Percentiles rank a stretch among this genome's conserved stretches.
These are phyloP conservation scores for Epichloe coenophiala DNA, from an alignment of 2,329 filamentous ascomycete species.

Conservation along the genomic window DNA sequence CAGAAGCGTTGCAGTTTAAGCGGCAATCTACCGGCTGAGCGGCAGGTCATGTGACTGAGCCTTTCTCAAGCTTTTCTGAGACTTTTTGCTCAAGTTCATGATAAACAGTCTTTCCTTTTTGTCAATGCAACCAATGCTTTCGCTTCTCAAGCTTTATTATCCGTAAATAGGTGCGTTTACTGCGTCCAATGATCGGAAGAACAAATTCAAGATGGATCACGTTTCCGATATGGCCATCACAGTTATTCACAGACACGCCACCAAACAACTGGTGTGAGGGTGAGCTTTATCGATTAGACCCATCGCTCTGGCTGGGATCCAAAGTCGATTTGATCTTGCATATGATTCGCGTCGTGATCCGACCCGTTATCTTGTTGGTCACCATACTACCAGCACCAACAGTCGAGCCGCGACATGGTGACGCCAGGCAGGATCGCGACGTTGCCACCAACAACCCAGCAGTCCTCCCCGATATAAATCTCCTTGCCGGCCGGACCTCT, in stretches of 20 bases:
- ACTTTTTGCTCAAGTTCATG: too few relatives aligned
- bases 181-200: too few relatives aligned
- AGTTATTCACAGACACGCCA: too few relatives aligned
- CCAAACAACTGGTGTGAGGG: background rate
- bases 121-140: too few relatives aligned
- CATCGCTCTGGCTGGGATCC: background rate
- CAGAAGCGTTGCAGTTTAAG: slow-evolving; percentile 3
- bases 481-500: slow-evolving; percentile 61
- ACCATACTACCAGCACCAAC: too few relatives aligned
- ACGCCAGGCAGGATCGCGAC: slow-evolving; percentile 62
- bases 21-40: slow-evolving; percentile 3
- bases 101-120: background rate
- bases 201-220: too few relatives aligned
- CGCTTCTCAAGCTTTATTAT: too few relatives aligned
- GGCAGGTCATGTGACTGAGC: slow-evolving; percentile 5
- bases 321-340: slow-evolving; percentile 2
- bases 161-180: too few relatives aligned
- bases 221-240: too few relatives aligned
- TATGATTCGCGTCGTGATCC: slow-evolving; percentile 6
- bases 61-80: too few relatives aligned
- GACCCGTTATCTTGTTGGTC: too few relatives aligned
- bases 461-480: slow-evolving; percentile 67
- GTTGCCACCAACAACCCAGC: slow-evolving; percentile 57
- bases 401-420: slow-evolving; percentile 42
- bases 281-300: background rate